Percentiles rank a stretch among this genome's conserved stretches.
phyloP scores from a whole-genome alignment of 768 basidiomycete species.

The Sarcodon aspratus region DNA sequence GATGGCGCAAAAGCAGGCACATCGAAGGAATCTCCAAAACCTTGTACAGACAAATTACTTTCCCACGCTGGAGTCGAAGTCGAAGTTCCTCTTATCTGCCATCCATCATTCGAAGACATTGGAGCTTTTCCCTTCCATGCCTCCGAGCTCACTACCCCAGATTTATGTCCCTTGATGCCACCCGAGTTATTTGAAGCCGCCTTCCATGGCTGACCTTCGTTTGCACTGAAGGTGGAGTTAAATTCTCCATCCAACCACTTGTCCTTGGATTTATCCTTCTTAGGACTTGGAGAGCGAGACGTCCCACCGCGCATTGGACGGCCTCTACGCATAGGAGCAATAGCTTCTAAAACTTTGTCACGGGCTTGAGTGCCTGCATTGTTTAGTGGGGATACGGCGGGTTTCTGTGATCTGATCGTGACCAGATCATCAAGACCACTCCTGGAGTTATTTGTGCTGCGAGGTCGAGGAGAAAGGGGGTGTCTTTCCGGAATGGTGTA shows the following conservation, averaged over 20 bases:
- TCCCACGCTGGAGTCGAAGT: slow-evolving; percentile 8
- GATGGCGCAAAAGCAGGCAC: slow-evolving; percentile 5
- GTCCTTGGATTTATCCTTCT: slow-evolving; percentile 9
- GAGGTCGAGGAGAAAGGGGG: slow-evolving; percentile 31
- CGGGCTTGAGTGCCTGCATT: slow-evolving; percentile 57
- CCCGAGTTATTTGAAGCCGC: background rate
- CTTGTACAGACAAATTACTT: slow-evolving; percentile 14
- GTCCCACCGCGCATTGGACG: slow-evolving; percentile 27
- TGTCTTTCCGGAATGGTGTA: slow-evolving; percentile 48
- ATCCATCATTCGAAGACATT: background rate
- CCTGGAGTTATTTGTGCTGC: slow-evolving; percentile 8
- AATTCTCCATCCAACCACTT: slow-evolving; percentile 8
- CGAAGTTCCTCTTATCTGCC: slow-evolving; percentile 1
- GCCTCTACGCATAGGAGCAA: slow-evolving; percentile 69
- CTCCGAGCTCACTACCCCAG: slow-evolving; percentile 19
- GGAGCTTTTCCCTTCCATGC: slow-evolving; percentile 9
- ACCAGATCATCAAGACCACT: slow-evolving; percentile 26
- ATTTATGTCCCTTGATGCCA: slow-evolving; percentile 14
- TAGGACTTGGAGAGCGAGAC: slow-evolving; percentile 17
- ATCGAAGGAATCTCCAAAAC: slow-evolving; percentile 57
- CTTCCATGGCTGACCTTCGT: slow-evolving; percentile 16
- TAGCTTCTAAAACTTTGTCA: slow-evolving; percentile 70
- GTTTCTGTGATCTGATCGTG: slow-evolving; percentile 21
- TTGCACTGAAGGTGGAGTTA: slow-evolving; percentile 14
- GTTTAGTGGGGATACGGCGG: slow-evolving; percentile 14